These are phyloP conservation scores for Fusarium vanettenii DNA, from an alignment of 2,329 filamentous ascomycete genomes.

Conservation along the genomic window DNA sequence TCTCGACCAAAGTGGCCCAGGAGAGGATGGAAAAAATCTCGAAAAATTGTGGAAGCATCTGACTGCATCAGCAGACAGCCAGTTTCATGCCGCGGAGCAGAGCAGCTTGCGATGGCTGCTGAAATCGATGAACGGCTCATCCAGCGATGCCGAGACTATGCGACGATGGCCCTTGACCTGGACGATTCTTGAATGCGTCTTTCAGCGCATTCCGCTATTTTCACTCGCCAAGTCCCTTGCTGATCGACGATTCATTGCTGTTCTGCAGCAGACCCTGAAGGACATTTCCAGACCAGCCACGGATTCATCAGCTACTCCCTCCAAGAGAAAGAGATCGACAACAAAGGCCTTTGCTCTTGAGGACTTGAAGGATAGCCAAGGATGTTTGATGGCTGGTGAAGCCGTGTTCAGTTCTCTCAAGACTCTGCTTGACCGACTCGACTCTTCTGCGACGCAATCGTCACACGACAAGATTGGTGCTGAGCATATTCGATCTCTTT, in stretches of 20 bases:
- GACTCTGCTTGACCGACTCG: conserved; percentile 59
- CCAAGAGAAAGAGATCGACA: conserved; percentile 61
- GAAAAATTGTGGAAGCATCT: conserved; percentile 61
- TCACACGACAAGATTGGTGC: conserved; percentile 63
- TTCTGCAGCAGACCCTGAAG: conserved; percentile 74
- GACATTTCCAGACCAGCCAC: conserved; percentile 59
- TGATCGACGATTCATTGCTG: conserved; percentile 73
- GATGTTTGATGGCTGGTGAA: conserved; percentile 60
- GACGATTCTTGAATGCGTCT: conserved; percentile 70
- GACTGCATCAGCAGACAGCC: conserved; percentile 53
- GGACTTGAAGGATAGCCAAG: conserved; percentile 52
- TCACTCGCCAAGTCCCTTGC: conserved; percentile 78
- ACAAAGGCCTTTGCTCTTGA: conserved; percentile 53
- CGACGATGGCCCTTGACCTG: conserved; percentile 68
- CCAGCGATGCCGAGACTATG: conserved; percentile 61
- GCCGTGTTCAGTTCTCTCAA: conserved; percentile 60
- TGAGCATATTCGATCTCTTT: conserved; percentile 69
- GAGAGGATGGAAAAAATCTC: conserved; percentile 59
- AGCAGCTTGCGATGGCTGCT: conserved; percentile 72
- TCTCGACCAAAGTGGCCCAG: conserved; percentile 64
- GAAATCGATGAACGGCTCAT: conserved; percentile 66
- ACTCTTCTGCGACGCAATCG: conserved; percentile 47
- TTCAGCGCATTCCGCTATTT: conserved; percentile 74
- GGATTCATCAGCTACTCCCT: conserved; percentile 42
- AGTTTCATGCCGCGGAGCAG: conserved; percentile 66